Evolutionary conservation across 345 rosid species (phyloP), one percentile per base, ranked within the genome.

Genomic region (Clausena lansium): DNA sequence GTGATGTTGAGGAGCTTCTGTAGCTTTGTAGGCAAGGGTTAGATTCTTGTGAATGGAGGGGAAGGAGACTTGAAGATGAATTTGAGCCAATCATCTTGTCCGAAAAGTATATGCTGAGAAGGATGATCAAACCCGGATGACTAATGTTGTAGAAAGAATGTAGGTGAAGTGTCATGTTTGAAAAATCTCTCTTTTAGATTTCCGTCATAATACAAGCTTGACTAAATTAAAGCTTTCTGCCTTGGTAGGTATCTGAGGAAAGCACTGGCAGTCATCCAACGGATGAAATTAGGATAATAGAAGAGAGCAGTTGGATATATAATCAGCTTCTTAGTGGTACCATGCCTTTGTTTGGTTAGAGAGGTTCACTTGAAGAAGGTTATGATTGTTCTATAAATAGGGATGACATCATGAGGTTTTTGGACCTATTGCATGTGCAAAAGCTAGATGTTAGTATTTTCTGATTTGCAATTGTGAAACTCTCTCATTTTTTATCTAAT

Each of bases 31-130:
- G 88, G 78, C 89, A 84, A 78, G 92, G 90, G 35, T 75, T 90
- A 66, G 95, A 89, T 52, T 83, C 90, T 85, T 80, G 71, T 77
- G 98, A 96, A 69, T 81, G 79, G 85, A 83, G 77, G 86, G 98
- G 90, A 81, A 87, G 90, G 78, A 89, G 91, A 81, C 85, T 94
- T 77, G 98, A 96, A 80, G 97, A 94, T 81, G 94, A 94, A 82
- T 96, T 96, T 85, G 99, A 96, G 71, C 99, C 99, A 24, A 78
- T 86, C 67, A 88, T 94, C 67, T 91, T 96, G 20, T 87, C 92
- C 61, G 98, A 94, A 79, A 96, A 96, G 89, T 96, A 92, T 79
- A 94, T 96, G 98, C 94, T 2, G 95, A 89, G 85, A 90, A 90
- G 83, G 98, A 96, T 85, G 98, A 96, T 64, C 82, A 83, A 76